Base-by-base conservation (phyloP, 163 green algal genomes). In the Scenedesmus sp. region DNA sequence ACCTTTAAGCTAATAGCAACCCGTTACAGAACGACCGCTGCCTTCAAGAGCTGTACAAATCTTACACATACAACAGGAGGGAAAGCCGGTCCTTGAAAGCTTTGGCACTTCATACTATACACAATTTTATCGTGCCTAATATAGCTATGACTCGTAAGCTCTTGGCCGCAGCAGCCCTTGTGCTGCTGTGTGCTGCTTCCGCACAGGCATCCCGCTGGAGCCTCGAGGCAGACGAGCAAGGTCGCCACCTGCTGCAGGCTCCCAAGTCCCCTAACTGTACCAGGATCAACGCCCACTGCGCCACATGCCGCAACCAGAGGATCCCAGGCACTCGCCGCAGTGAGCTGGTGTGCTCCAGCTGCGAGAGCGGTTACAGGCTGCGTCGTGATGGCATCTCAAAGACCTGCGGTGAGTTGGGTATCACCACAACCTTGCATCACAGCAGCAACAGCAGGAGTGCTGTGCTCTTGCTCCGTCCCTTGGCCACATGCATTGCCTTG, bases 351-450 rank as follows among this genome's bases (percentile, higher is more conserved):
- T 82, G 73, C 73, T 82, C 73, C 37, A 82, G 37, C 73, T 82
- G 73, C 73, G 40, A 49, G 33, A 82, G 37, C 73, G 40, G 40
- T 49, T 82, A 53, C 73, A 46, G 73, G 37, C 73, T 82, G 37
- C 37, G 40, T 30, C 73, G 73, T 82, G 73, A 82, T n/a, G 73
- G 73, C 73, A 82, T 82, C 73, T 82, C 73, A 46, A 82, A 82
- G 73, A 82, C 73, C 30, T 82, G 73, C 73, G 73, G 73, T 82
- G 73, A 82, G 73, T 76, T 40, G 61, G 61, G 3, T 37, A 30
- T 22, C 61, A n/a, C n/a, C 4, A n/a, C 56, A 33, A 10, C 46
- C 46, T 53, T 16, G 10, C 46, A 53, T 10, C 46, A 22, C 53
- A 65, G 53, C 12, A 22, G 12, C 2, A 65, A 30, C 61, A 40